A percentile compares a stretch with the other conserved stretches of the same genome.
These are phyloP conservation scores for Epithele typhae DNA, from an alignment of 768 basidiomycete genomes.

Conservation along the genomic window DNA sequence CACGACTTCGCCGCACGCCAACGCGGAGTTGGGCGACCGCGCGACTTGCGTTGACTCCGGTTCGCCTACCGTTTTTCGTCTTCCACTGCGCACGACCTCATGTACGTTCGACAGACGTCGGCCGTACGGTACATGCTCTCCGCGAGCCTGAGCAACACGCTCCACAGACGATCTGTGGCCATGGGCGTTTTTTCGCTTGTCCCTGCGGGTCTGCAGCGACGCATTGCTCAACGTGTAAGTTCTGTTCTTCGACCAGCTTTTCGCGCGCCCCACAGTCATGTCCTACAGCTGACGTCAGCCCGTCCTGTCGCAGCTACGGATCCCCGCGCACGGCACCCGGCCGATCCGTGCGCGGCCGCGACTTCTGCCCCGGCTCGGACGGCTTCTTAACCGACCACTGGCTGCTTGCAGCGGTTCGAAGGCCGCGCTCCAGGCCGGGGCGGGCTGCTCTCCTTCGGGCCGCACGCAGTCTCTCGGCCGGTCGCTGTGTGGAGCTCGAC, in stretches of 20 bases:
- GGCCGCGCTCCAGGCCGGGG: no score
- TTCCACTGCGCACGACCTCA: neutral
- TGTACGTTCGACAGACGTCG: constrained; percentile 36
- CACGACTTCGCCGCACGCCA: constrained; percentile 25
- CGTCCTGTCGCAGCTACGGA: no score
- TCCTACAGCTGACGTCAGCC: no score
- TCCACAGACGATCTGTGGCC: constrained; percentile 58
- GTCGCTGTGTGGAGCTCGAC: no score
- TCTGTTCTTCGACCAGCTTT: constrained; percentile 67
- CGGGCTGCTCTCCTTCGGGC: no score
- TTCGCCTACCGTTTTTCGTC: constrained; percentile 12
- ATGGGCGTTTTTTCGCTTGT: constrained; percentile 47
- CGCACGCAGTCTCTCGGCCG: no score
- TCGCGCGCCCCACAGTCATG: no score
- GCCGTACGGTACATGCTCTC: constrained; percentile 58
- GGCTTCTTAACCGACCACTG: no score
- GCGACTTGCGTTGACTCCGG: constrained; percentile 53
- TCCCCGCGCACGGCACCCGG: no score
- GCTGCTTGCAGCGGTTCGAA: no score
- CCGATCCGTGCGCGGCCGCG: no score
- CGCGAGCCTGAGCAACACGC: constrained; percentile 47
- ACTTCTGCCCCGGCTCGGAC: no score
- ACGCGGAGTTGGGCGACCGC: constrained; percentile 42
- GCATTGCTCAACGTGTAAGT: neutral
- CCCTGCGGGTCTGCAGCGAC: neutral